A percentile compares a stretch with the other conserved stretches of the same genome.
Evolutionary conservation across 441 rosid species (phyloP).

Genomic region (Brassica hybrid): DNA sequence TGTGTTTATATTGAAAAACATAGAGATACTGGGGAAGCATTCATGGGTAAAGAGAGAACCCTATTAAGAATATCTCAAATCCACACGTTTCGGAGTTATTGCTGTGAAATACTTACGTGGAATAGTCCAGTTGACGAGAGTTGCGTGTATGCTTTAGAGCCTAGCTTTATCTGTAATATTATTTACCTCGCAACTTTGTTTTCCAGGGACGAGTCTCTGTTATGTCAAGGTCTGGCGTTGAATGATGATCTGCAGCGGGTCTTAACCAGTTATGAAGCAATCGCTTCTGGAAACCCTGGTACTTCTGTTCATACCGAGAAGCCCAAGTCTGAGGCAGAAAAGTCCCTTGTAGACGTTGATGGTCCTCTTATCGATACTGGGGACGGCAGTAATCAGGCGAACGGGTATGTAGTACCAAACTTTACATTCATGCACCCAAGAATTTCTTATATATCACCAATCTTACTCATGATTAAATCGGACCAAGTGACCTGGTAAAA

Average conservation of each 20-base stretch:
- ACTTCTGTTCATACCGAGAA: conserved; percentile 51
- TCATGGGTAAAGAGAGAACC: conserved; percentile 1
- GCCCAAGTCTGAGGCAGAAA: conserved; percentile 61
- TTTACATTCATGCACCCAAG: conserved; percentile 24
- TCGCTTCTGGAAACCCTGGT: conserved; percentile 67
- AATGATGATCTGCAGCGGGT: conserved; percentile 98
- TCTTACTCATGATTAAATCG: no score
- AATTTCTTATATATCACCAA: not conserved
- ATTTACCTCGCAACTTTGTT: no score
- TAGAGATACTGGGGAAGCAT: conserved; percentile 10
- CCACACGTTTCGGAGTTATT: conserved; percentile 2
- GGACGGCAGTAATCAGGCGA: conserved; percentile 55
- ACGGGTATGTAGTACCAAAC: conserved; percentile 55
- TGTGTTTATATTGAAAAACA: conserved; percentile 12
- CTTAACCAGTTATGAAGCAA: conserved; percentile 83
- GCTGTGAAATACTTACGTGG: not conserved
- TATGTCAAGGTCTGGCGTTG: conserved; percentile 84
- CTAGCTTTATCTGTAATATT: no score
- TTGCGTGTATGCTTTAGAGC: not conserved
- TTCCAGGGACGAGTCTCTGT: no score
- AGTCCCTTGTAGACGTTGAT: conserved; percentile 58
- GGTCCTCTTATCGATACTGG: conserved; percentile 81
- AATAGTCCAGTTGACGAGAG: conserved; percentile 13
- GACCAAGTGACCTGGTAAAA: conserved; percentile 9
- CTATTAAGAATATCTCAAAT: conserved; percentile 17